Evolutionary conservation across 352 stramenopile species (phyloP).

Genomic region (Aphanomyces invadans): DNA sequence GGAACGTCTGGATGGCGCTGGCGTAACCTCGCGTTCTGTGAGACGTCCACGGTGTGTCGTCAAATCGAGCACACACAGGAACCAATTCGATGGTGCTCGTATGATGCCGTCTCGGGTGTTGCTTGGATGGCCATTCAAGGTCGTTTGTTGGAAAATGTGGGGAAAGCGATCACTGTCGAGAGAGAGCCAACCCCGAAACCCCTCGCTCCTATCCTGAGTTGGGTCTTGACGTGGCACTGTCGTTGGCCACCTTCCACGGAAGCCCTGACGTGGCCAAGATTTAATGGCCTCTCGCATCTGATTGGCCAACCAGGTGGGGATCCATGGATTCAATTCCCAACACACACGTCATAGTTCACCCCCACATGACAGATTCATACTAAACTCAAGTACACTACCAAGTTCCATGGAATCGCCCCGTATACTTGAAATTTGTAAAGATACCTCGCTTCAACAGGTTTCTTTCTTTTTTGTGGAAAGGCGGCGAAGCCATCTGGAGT

Average conservation of each 20-base stretch:
- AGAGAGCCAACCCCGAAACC: too few relatives aligned
- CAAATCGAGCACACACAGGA: too few relatives aligned
- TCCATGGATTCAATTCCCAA: not conserved
- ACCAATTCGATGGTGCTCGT: too few relatives aligned
- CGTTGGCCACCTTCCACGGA: not conserved
- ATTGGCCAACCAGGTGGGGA: not conserved
- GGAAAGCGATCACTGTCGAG: too few relatives aligned
- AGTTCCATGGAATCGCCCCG: not conserved
- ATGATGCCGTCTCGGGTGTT: too few relatives aligned
- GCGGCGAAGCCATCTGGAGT: not conserved
- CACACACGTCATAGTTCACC: not conserved
- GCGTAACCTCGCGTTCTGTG: too few relatives aligned
- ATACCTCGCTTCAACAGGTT: not conserved
- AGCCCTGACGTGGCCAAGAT: not conserved
- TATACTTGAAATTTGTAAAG: not conserved
- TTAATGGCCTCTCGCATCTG: not conserved
- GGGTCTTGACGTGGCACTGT: too few relatives aligned
- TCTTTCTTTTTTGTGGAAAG: not conserved
- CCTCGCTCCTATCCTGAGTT: too few relatives aligned
- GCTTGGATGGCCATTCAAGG: too few relatives aligned
- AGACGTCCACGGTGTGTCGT: too few relatives aligned
- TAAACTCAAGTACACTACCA: not conserved
- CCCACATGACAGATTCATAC: not conserved
- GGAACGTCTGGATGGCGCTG: too few relatives aligned
- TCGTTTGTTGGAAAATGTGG: too few relatives aligned